A percentile compares a stretch with the other conserved stretches of the same genome.
These are phyloP conservation scores for Nothophaeocryptopus gaeumannii DNA, from an alignment of 2,329 filamentous ascomycete species.

Conservation along the genomic window DNA sequence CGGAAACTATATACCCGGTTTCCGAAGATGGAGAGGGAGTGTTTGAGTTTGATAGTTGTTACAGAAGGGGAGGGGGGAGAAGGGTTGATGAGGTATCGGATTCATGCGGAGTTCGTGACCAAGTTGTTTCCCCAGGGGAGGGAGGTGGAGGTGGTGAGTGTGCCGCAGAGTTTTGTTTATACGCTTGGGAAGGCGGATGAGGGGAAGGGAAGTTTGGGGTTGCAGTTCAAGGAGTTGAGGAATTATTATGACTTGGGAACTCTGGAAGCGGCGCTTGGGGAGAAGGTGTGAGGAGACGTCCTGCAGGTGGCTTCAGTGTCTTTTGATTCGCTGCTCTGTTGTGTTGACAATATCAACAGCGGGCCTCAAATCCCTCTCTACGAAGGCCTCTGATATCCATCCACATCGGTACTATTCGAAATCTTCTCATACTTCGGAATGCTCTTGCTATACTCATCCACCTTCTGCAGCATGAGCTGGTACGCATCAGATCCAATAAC, in stretches of 20 bases:
- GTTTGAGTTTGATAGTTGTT: slow-evolving; percentile 10
- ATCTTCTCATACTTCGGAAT: slow-evolving; percentile 48
- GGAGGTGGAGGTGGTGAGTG: slow-evolving; percentile 1
- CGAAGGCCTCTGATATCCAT: no score
- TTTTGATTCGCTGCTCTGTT: no score
- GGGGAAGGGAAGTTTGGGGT: slow-evolving; percentile 12
- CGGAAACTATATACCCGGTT: slow-evolving; percentile 8
- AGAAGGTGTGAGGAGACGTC: neutral
- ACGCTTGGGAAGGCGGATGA: slow-evolving; percentile 13
- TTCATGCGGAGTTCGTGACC: slow-evolving; percentile 14
- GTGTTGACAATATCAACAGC: no score
- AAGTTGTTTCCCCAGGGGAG: slow-evolving; percentile 5
- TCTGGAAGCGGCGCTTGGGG: slow-evolving; percentile 10
- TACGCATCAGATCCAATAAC: slow-evolving; percentile 56
- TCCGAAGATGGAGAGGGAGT: slow-evolving; percentile 12
- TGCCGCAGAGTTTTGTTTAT: slow-evolving; percentile 18
- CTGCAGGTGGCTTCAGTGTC: no score
- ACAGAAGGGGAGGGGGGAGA: slow-evolving; percentile 2
- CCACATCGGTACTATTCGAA: no score
- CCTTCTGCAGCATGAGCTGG: slow-evolving; percentile 48
- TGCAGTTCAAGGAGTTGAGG: slow-evolving; percentile 17
- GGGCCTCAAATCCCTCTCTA: no score
- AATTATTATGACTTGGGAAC: slow-evolving; percentile 19
- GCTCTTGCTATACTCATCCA: slow-evolving; percentile 49
- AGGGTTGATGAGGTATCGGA: neutral